phyloP scores from a whole-genome alignment of 2,329 filamentous ascomycete genomes.

The Arthrobotrys sinensis region DNA sequence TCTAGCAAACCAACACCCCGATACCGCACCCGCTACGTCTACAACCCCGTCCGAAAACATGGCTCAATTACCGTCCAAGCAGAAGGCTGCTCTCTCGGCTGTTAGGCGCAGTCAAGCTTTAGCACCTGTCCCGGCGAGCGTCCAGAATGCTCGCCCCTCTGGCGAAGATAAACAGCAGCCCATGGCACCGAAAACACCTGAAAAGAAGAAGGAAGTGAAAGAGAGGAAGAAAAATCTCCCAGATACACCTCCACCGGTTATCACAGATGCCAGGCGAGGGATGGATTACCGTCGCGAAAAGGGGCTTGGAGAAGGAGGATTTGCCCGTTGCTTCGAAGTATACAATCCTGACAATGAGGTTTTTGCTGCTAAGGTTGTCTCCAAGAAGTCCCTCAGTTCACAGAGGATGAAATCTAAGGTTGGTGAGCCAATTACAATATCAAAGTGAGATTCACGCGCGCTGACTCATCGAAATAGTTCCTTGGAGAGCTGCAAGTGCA shows the following conservation, averaged over 20 bases:
- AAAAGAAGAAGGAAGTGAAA: slow-evolving; percentile 62
- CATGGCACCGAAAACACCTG: slow-evolving; percentile 61
- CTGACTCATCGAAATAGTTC: slow-evolving; percentile 70
- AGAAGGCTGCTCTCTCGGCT: slow-evolving; percentile 56
- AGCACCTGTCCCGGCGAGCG: slow-evolving; percentile 56
- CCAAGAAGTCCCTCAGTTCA: slow-evolving; percentile 63
- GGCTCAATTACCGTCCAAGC: slow-evolving; percentile 57
- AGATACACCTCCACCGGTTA: slow-evolving; percentile 63
- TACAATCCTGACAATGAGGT: slow-evolving; percentile 64
- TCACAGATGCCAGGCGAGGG: slow-evolving; percentile 63
- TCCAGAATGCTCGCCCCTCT: slow-evolving; percentile 55
- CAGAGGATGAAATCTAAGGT: slow-evolving; percentile 64
- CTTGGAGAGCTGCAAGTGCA: slow-evolving; percentile 94
- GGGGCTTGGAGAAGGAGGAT: slow-evolving; percentile 64
- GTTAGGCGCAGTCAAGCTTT: slow-evolving; percentile 61
- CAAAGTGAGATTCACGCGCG: neutral
- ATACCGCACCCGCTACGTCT: slow-evolving; percentile 10
- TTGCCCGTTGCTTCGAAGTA: slow-evolving; percentile 64
- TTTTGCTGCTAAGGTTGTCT: slow-evolving; percentile 65
- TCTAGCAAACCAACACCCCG: slow-evolving; percentile 32
- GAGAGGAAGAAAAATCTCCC: slow-evolving; percentile 64
- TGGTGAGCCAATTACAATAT: slow-evolving; percentile 4
- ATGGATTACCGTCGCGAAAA: slow-evolving; percentile 63
- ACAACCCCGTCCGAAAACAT: slow-evolving; percentile 39
- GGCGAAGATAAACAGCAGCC: slow-evolving; percentile 49